These are phyloP conservation scores for Nosema muscidifuracis DNA, from an alignment of 371 early-diverging fungal species.

Conservation along the genomic window DNA sequence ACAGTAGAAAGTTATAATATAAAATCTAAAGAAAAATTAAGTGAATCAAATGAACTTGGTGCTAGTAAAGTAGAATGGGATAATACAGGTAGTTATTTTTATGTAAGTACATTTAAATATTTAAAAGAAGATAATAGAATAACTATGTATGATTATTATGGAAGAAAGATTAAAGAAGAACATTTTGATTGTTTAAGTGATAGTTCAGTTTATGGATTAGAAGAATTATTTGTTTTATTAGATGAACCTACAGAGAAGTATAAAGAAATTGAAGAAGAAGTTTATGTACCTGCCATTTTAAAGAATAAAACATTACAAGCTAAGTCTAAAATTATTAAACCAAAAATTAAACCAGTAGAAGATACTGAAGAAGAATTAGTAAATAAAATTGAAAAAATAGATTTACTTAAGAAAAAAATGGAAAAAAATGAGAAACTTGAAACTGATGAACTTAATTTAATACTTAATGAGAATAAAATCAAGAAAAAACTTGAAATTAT, in stretches of 20 bases:
- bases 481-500: conserved; percentile 31
- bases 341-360: background rate
- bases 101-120: conserved; percentile 57
- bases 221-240: conserved; percentile 30
- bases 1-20: conserved; percentile 54
- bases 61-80: conserved; percentile 60
- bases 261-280: conserved; percentile 10
- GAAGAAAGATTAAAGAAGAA: conserved; percentile 48
- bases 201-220: conserved; percentile 40
- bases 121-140: conserved; percentile 62
- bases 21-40: conserved; percentile 16
- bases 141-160: conserved; percentile 61
- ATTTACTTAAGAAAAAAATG: conserved; percentile 44
- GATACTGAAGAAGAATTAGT: conserved; percentile 32
- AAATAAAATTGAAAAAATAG: conserved; percentile 41
- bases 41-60: conserved; percentile 56
- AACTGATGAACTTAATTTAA: conserved; percentile 48
- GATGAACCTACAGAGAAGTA: conserved; percentile 27
- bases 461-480: conserved; percentile 32
- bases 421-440: conserved; percentile 47
- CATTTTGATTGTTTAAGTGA: conserved; percentile 44
- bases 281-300: conserved; percentile 51
- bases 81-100: conserved; percentile 56
- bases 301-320: background rate
- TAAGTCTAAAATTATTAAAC: background rate